These are phyloP conservation scores for Cetradonia linearis DNA, from an alignment of 495 filamentous ascomycete species.

Conservation along the genomic window DNA sequence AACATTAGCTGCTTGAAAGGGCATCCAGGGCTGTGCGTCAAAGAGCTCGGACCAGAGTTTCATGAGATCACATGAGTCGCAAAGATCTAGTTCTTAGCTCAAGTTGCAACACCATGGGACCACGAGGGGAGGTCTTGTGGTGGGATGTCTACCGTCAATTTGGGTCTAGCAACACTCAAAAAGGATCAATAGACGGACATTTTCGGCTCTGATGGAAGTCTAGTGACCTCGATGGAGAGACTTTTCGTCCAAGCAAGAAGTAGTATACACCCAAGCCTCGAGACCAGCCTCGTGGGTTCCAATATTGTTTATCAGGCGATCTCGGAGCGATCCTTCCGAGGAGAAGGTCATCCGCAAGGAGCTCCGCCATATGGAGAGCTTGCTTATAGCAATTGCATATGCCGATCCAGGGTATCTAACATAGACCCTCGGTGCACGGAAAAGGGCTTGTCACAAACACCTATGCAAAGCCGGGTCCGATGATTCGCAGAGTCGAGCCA, in stretches of 20 bases:
- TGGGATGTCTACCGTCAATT: not conserved
- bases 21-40: not conserved
- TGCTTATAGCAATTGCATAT: not conserved
- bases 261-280: not conserved
- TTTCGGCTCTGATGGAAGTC: not conserved
- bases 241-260: not conserved
- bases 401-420: not conserved
- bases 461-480: not conserved
- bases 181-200: not conserved
- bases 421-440: not conserved
- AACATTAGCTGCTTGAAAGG: not conserved
- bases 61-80: not conserved
- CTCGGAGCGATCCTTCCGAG: not conserved
- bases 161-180: not conserved
- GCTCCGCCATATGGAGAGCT: not conserved
- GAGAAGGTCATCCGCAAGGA: not conserved
- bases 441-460: not conserved
- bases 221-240: not conserved
- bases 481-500: not conserved
- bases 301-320: not conserved
- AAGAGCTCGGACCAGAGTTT: not conserved
- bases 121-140: too few relatives aligned
- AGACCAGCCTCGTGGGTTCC: not conserved
- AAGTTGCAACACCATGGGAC: not conserved
- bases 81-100: not conserved